Conservation (phyloP, 345 rosid genomes). For the Tarenaya hassleriana region DNA sequence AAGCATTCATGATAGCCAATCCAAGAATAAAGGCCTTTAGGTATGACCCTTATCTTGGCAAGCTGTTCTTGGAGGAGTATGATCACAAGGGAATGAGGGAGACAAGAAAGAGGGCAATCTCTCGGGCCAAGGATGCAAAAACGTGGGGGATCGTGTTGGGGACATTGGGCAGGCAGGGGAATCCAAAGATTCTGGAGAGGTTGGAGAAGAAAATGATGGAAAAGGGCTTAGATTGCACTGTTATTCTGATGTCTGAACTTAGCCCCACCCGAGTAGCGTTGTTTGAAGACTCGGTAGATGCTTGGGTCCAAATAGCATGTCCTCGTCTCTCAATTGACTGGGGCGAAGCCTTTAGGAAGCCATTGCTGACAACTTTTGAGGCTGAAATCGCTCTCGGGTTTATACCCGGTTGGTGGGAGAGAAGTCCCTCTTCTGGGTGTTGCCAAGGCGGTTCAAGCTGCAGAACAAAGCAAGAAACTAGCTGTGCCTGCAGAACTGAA, state of each 20-base stretch:
- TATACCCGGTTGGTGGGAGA: slow-evolving; percentile 86
- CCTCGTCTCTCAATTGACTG: slow-evolving; percentile 93
- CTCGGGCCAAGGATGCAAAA: slow-evolving; percentile 40
- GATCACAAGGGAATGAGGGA: slow-evolving; percentile 93
- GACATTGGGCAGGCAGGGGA: slow-evolving; percentile 94
- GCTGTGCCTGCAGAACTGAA: slow-evolving; percentile 33
- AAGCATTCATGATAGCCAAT: slow-evolving; percentile 91
- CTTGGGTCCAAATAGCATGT: slow-evolving; percentile 95
- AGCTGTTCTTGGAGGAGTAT: slow-evolving; percentile 77
- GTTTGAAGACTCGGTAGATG: slow-evolving; percentile 82
- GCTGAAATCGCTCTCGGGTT: slow-evolving; percentile 79
- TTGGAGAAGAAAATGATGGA: slow-evolving; percentile 72
- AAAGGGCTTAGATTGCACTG: slow-evolving; percentile 46
- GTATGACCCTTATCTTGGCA: slow-evolving; percentile 78
- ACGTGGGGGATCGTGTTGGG: slow-evolving; percentile 87
- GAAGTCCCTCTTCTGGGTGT: slow-evolving; percentile 23
- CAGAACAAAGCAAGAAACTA: slow-evolving; percentile 6
- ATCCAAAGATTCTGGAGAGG: slow-evolving; percentile 67
- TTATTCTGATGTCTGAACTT: slow-evolving; percentile 82
- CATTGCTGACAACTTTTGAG: slow-evolving; percentile 76
- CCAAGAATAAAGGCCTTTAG: slow-evolving; percentile 63
- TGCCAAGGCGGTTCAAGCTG: slow-evolving; percentile 19
- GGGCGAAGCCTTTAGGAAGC: slow-evolving; percentile 87
- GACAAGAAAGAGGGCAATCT: slow-evolving; percentile 50
- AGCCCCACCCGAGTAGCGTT: slow-evolving; percentile 61